Percentiles rank a stretch among this genome's conserved stretches.
These are phyloP conservation scores for Penicillium sp. DNA, from an alignment of 2,329 filamentous ascomycete species.

Conservation along the genomic window DNA sequence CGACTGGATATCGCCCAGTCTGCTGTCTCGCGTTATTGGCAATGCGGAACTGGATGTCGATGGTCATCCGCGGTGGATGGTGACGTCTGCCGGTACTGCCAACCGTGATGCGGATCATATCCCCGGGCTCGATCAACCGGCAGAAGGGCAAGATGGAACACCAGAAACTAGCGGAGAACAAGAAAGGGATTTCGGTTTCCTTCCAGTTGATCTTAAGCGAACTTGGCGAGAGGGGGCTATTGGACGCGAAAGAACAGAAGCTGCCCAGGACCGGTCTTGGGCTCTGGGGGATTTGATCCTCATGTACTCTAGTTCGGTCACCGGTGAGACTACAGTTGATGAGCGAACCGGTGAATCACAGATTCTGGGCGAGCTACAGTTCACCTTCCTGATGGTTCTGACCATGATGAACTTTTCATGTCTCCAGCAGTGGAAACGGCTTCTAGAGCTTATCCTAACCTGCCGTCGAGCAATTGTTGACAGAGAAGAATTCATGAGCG, in stretches of 20 bases:
- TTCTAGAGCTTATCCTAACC: constrained; percentile 58
- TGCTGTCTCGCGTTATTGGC: constrained; percentile 54
- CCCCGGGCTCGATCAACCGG: constrained; percentile 50
- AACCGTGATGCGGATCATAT: constrained; percentile 58
- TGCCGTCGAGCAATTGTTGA: constrained; percentile 52
- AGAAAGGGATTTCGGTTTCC: constrained; percentile 52
- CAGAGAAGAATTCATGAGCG: constrained; percentile 52
- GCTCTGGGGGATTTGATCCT: constrained; percentile 55
- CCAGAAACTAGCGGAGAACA: constrained; percentile 31
- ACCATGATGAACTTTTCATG: constrained; percentile 66
- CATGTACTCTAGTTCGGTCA: constrained; percentile 23
- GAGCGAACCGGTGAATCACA: constrained; percentile 34
- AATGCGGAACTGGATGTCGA: constrained; percentile 35
- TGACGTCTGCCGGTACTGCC: constrained; percentile 60
- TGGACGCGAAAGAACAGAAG: constrained; percentile 61
- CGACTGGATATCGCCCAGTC: constrained; percentile 46
- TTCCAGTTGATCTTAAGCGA: constrained; percentile 60
- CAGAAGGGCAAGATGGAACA: constrained; percentile 14
- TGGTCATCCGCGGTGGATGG: constrained; percentile 50
- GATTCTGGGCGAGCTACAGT: constrained; percentile 60
- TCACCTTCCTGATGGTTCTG: constrained; percentile 61
- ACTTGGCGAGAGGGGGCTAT: constrained; percentile 63
- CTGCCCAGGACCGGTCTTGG: constrained; percentile 63
- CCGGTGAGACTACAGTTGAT: constrained; percentile 31
- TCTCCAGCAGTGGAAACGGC: constrained; percentile 63